These are phyloP conservation scores for Luffa aegyptiaca DNA, from an alignment of 306 rosid genomes.

Conservation along the genomic window DNA sequence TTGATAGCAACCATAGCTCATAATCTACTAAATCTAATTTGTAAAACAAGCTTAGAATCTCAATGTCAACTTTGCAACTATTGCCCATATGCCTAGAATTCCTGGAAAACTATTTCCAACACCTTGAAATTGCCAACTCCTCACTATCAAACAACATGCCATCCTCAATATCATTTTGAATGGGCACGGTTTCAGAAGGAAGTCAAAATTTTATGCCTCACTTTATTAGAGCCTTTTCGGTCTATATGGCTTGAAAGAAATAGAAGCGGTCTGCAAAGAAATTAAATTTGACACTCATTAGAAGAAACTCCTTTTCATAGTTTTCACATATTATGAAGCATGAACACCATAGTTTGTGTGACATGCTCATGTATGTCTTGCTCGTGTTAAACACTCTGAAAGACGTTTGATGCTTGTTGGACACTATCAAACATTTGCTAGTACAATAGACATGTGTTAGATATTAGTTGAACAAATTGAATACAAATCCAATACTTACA, in stretches of 20 bases:
- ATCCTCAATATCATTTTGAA: neutral
- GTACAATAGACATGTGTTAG: neutral
- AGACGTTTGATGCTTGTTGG: neutral
- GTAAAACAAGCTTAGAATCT: neutral
- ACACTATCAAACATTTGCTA: neutral
- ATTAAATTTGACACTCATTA: neutral
- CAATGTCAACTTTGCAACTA: neutral
- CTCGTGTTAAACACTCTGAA: neutral
- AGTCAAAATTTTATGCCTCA: neutral
- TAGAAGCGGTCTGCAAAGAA: neutral
- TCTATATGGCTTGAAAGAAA: neutral
- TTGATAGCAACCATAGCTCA: neutral
- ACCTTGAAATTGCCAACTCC: neutral
- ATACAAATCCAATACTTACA: neutral
- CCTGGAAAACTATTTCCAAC: neutral
- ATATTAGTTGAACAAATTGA: neutral
- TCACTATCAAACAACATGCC: neutral
- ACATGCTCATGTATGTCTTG: neutral
- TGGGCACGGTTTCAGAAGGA: neutral
- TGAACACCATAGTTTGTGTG: neutral
- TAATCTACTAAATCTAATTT: neutral
- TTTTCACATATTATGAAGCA: neutral
- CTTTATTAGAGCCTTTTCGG: neutral
- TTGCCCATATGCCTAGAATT: neutral
- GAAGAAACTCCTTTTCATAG: neutral